Percentiles rank a stretch among this genome's conserved stretches.
Evolutionary conservation across 2,329 filamentous ascomycete species (phyloP).

Genomic region (Talaromyces rugulosus): DNA sequence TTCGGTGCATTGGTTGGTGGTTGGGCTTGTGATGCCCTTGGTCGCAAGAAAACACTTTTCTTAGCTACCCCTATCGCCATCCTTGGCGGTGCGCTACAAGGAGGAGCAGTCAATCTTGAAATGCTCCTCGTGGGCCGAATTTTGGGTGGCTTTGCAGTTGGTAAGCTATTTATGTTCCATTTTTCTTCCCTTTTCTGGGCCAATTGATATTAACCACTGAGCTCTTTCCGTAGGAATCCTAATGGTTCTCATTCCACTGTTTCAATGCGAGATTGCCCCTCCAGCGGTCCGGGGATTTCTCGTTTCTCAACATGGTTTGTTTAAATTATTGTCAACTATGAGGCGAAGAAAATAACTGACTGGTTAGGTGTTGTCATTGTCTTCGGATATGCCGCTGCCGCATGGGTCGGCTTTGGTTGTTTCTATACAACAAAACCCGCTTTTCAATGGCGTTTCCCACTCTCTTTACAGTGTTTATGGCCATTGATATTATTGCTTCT

Average conservation of each 20-base stretch:
- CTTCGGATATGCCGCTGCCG: constrained; percentile 2
- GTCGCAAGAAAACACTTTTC: constrained; percentile 10
- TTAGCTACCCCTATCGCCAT: constrained; percentile 13
- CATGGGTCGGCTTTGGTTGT: constrained; percentile 4
- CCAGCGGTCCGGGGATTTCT: constrained; percentile 5
- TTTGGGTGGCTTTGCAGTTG: background rate
- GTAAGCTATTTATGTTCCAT: background rate
- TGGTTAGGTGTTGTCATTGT: constrained; percentile 1
- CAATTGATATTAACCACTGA: background rate
- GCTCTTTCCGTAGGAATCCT: background rate
- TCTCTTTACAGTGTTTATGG: constrained; percentile 21
- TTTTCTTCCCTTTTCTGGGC: background rate
- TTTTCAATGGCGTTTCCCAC: constrained; percentile 23
- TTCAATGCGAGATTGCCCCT: constrained; percentile 4
- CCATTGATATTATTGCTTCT: constrained; percentile 21
- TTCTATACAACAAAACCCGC: background rate
- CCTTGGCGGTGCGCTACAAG: constrained; percentile 14
- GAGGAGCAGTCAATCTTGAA: constrained; percentile 14
- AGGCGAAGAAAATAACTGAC: background rate
- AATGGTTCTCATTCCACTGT: constrained; percentile 1
- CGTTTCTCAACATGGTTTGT: constrained; percentile 5
- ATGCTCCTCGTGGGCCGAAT: constrained; percentile 5
- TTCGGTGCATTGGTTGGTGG: constrained; percentile 14
- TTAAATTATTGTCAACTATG: background rate
- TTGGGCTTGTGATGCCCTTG: constrained; percentile 16